Conservation (phyloP, 2,329 filamentous ascomycete species). For the Annulohypoxylon truncatum region DNA sequence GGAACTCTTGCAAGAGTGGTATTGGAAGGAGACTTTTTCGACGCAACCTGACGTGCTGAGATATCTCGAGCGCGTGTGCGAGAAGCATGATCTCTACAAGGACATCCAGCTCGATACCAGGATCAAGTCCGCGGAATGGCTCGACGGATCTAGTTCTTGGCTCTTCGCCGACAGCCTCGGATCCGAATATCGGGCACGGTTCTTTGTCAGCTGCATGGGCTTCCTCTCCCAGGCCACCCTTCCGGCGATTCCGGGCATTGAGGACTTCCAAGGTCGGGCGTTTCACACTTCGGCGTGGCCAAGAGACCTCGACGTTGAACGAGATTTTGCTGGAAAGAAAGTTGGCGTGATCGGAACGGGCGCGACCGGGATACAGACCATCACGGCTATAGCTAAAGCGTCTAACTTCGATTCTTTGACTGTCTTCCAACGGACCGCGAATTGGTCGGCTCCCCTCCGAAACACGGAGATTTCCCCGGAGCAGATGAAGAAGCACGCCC, state of each 20-base stretch:
- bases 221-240: slow-evolving; percentile 7
- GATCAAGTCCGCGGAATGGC: slow-evolving; percentile 47
- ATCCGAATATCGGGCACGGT: not conserved
- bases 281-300: slow-evolving; percentile 40
- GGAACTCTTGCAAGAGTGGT: slow-evolving; percentile 56
- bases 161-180: not conserved
- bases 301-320: slow-evolving; percentile 5
- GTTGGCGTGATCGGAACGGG: slow-evolving; percentile 51
- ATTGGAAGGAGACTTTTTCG: slow-evolving; percentile 53
- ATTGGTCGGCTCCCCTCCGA: slow-evolving; percentile 41
- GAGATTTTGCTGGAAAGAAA: slow-evolving; percentile 41
- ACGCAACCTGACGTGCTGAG: slow-evolving; percentile 52
- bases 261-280: slow-evolving; percentile 32
- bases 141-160: slow-evolving; percentile 1
- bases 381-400: slow-evolving; percentile 42
- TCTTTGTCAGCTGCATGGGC: slow-evolving; percentile 19
- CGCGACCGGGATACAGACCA: slow-evolving; percentile 50
- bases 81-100: slow-evolving; percentile 51
- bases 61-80: slow-evolving; percentile 54
- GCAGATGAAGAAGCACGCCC: slow-evolving; percentile 13
- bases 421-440: slow-evolving; percentile 48
- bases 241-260: slow-evolving; percentile 29
- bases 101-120: slow-evolving; percentile 50
- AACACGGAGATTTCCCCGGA: slow-evolving; percentile 35
- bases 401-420: slow-evolving; percentile 30